These are phyloP conservation scores for Dioscorea zingiberensis DNA, from an alignment of 106 monocot species.

Conservation along the genomic window DNA sequence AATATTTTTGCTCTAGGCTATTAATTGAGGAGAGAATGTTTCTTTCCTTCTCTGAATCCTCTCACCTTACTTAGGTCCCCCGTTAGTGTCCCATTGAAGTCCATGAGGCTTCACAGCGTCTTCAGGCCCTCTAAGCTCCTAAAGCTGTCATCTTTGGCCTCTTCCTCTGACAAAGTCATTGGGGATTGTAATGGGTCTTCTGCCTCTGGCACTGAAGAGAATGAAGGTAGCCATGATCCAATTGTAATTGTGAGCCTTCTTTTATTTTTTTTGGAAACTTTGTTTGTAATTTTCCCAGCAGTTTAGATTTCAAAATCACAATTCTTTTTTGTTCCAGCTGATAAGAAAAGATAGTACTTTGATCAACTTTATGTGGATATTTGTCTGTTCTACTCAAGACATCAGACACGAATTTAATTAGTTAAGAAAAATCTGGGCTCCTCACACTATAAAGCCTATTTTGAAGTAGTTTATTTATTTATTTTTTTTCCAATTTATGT, in stretches of 20 bases:
- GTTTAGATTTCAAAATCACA: neutral
- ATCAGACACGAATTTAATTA: no score
- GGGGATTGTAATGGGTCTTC: conserved; percentile 18
- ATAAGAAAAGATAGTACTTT: neutral
- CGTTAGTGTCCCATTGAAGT: neutral
- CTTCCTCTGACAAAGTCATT: conserved; percentile 18
- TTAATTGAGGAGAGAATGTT: no score
- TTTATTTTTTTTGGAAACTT: neutral
- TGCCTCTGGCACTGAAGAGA: neutral
- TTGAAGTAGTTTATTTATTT: no score
- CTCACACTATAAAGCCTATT: no score
- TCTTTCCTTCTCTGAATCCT: no score
- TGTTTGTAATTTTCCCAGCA: neutral
- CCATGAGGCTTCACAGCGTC: conserved; percentile 15
- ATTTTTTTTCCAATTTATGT: no score
- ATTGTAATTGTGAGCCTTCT: neutral
- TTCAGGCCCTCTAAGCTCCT: conserved; percentile 14
- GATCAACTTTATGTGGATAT: neutral
- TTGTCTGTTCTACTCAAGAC: neutral
- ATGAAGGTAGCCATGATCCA: neutral
- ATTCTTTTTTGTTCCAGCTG: no score
- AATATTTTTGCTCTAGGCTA: no score
- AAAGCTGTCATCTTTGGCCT: conserved; percentile 22
- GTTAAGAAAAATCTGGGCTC: neutral
- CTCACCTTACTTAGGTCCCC: no score